Conservation (phyloP, 2,329 filamentous ascomycete genomes). For the Alternaria ventricosa region DNA sequence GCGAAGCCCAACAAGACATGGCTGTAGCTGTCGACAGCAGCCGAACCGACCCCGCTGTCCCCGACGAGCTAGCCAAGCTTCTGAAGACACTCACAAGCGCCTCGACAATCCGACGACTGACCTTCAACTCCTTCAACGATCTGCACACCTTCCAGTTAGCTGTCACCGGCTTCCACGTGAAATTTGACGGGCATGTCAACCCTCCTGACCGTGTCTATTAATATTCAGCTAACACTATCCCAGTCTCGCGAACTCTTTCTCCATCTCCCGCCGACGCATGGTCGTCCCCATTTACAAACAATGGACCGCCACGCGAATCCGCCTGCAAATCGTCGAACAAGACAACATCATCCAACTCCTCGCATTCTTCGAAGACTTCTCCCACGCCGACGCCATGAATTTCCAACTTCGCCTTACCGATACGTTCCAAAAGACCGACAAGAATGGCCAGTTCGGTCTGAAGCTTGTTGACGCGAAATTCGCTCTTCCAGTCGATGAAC, state of each 20-base stretch:
- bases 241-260: slow-evolving; percentile 71
- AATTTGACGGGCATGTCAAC: slow-evolving; percentile 43
- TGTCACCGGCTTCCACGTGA: slow-evolving; percentile 79
- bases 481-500: slow-evolving; percentile 69
- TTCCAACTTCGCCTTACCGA: slow-evolving; percentile 86
- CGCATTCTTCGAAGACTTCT: slow-evolving; percentile 88
- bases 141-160: slow-evolving; percentile 81
- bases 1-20: slow-evolving; percentile 77
- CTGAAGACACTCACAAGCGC: slow-evolving; percentile 63
- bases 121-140: slow-evolving; percentile 56
- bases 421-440: slow-evolving; percentile 70
- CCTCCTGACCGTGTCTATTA: not conserved
- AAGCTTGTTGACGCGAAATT: slow-evolving; percentile 92
- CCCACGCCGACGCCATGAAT: slow-evolving; percentile 86
- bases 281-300: slow-evolving; percentile 94
- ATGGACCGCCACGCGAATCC: slow-evolving; percentile 82
- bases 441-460: slow-evolving; percentile 68
- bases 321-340: slow-evolving; percentile 79
- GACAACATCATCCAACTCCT: slow-evolving; percentile 79
- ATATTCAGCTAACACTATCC: slow-evolving; percentile 24
- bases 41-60: slow-evolving; percentile 51
- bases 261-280: slow-evolving; percentile 84
- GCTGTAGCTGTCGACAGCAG: slow-evolving; percentile 70
- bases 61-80: slow-evolving; percentile 68
- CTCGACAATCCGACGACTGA: slow-evolving; percentile 73